Base-by-base conservation (phyloP, 192 early-diverging fungal genomes). In the Coemansia sp. region DNA sequence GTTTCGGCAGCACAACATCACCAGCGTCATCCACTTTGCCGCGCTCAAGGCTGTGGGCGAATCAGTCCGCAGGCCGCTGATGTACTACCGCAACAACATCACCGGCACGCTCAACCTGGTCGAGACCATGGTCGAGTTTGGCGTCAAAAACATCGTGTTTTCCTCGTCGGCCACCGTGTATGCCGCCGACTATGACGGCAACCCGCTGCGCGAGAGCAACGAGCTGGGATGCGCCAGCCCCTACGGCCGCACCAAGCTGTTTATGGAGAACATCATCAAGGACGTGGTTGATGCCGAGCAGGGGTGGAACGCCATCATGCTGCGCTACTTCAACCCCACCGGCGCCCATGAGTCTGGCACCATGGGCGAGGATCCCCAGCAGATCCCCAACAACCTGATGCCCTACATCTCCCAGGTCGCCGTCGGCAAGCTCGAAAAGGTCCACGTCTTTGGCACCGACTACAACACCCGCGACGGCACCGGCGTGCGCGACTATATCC, bases 201-300 rank as follows among this genome's bases (percentile, higher is more conserved):
- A 36, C 19, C 44, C 74, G n/a, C 57, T 78, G 48, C 55, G 68
- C 44, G 83, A 85, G 12, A 87, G 87, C 46, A 65, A 64, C 18
- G 81, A 84, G 18, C 70, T 81, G 7, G 91, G 93, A 4, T 86
- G 92, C 26, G 86, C 80, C 58, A 96, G 93, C 72, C 91, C 94
- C 15, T 98, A 98, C 59, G 96, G 96, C 26, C 85, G 91, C 48
- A 95, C 96, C n/a, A 98, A 98, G 56, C 79, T 95, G n/a, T 91
- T 85, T 66, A 86, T 90, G 50, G 95, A 98, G 65, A 83, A 82
- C 66, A 84, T 92, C 26, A 80, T 97, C 54, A 73, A 76, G 31
- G 92, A 94, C 51, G 82, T 89, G 60, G 87, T 79, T 63, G 58
- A 54, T 2, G 82, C 86, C 4, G 68, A 85, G 45, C 51, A 70